Evolutionary conservation across 2,329 filamentous ascomycete genomes (phyloP).

Genomic region (Colletotrichum sublineola): DNA sequence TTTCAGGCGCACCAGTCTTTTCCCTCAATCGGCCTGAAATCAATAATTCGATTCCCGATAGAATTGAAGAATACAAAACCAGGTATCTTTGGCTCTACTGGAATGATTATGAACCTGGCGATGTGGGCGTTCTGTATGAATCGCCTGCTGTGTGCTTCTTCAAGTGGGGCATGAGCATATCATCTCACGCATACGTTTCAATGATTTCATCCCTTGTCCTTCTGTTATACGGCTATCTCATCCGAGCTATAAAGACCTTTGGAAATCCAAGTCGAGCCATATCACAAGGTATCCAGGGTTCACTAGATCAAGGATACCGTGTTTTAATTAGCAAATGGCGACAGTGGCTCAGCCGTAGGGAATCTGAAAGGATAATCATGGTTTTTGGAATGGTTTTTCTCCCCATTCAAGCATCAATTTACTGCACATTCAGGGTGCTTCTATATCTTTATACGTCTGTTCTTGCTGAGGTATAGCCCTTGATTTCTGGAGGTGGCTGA

Average conservation of each 20-base stretch:
- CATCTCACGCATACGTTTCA: neutral
- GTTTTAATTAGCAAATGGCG: neutral
- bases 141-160: constrained; percentile 22
- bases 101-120: too few relatives aligned
- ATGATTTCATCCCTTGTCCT: constrained; percentile 14
- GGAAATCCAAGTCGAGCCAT: neutral
- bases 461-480: constrained; percentile 14
- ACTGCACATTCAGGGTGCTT: neutral
- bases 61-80: too few relatives aligned
- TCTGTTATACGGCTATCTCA: neutral
- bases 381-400: neutral
- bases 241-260: constrained; percentile 1
- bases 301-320: neutral
- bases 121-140: neutral
- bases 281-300: neutral
- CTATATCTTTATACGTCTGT: constrained; percentile 11
- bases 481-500: neutral
- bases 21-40: neutral
- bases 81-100: too few relatives aligned
- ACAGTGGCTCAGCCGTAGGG: neutral
- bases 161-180: neutral
- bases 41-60: too few relatives aligned
- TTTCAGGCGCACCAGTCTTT: neutral
- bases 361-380: neutral
- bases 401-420: neutral